A percentile compares a stretch with the other conserved stretches of the same genome.
phyloP scores from a whole-genome alignment of 1,139 yeast genomes.

The Debaryomyces singareniensis region DNA sequence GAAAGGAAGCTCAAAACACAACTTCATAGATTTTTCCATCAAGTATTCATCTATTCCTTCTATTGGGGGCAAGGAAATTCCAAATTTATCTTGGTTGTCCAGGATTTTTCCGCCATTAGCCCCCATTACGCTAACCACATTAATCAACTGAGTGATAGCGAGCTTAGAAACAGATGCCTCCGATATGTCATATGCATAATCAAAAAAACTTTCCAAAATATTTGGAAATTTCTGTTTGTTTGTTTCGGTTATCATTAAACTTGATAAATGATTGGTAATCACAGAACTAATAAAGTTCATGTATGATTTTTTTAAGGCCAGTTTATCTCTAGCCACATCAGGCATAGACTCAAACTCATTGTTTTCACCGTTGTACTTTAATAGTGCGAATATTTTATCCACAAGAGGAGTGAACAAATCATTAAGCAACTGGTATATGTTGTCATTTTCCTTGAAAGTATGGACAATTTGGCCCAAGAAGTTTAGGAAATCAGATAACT shows the following conservation, averaged over 20 bases:
- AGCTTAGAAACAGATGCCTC: slow-evolving; percentile 57
- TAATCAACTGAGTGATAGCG: slow-evolving; percentile 63
- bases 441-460: slow-evolving; percentile 59
- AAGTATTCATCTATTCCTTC: slow-evolving; percentile 70
- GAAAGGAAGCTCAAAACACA: slow-evolving; percentile 76
- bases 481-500: slow-evolving; percentile 73
- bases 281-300: slow-evolving; percentile 64
- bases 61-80: slow-evolving; percentile 47
- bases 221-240: slow-evolving; percentile 59
- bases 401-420: slow-evolving; percentile 70
- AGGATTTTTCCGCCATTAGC: slow-evolving; percentile 56
- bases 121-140: slow-evolving; percentile 60
- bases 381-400: slow-evolving; percentile 52
- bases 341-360: slow-evolving; percentile 27
- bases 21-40: slow-evolving; percentile 59
- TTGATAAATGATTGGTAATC: slow-evolving; percentile 71
- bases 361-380: slow-evolving; percentile 22
- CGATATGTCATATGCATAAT: slow-evolving; percentile 53
- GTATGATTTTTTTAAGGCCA: slow-evolving; percentile 61
- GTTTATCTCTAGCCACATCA: slow-evolving; percentile 53
- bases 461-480: slow-evolving; percentile 88
- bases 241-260: slow-evolving; percentile 63
- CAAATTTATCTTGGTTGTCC: slow-evolving; percentile 49
- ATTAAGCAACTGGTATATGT: slow-evolving; percentile 67
- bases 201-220: slow-evolving; percentile 59